These are phyloP conservation scores for Neonectria sp. DNA, from an alignment of 2,329 filamentous ascomycete genomes.

Conservation along the genomic window DNA sequence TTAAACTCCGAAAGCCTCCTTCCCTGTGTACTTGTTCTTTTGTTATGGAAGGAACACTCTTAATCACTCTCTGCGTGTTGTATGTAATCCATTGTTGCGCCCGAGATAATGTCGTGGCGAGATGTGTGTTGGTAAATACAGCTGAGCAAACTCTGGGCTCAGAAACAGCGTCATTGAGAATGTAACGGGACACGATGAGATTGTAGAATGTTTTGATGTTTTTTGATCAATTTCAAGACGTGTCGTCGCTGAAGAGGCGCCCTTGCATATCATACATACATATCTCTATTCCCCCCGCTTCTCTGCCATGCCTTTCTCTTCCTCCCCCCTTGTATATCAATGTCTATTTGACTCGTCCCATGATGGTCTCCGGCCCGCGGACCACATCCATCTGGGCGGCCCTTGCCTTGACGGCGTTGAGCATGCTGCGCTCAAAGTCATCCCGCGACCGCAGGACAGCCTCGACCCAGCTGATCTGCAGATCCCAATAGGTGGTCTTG, in stretches of 20 bases:
- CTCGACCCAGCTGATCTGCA: slow-evolving; percentile 97
- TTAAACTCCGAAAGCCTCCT: slow-evolving; percentile 24
- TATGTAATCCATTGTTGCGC: slow-evolving; percentile 26
- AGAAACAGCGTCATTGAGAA: not conserved
- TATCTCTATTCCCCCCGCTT: not conserved
- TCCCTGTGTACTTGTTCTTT: slow-evolving; percentile 37
- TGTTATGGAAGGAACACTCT: slow-evolving; percentile 9
- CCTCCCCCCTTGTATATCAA: slow-evolving; percentile 15
- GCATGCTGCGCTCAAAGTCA: slow-evolving; percentile 93
- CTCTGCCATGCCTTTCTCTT: not conserved
- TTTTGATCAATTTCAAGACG: slow-evolving; percentile 4
- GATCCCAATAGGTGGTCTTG: slow-evolving; percentile 91
- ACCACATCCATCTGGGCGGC: slow-evolving; percentile 89
- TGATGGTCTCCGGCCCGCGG: slow-evolving; percentile 90
- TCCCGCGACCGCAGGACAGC: slow-evolving; percentile 88
- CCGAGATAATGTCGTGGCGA: slow-evolving; percentile 12
- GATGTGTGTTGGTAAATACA: slow-evolving; percentile 21
- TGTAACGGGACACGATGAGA: not conserved
- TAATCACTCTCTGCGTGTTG: slow-evolving; percentile 22
- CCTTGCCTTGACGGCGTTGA: slow-evolving; percentile 88
- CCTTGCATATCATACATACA: slow-evolving; percentile 29
- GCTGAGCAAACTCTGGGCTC: not conserved
- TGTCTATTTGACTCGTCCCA: slow-evolving; percentile 87
- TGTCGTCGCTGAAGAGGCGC: slow-evolving; percentile 26
- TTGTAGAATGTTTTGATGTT: slow-evolving; percentile 10